Conservation (phyloP, 805 yeast species). For the Suhomyces faveliae region DNA sequence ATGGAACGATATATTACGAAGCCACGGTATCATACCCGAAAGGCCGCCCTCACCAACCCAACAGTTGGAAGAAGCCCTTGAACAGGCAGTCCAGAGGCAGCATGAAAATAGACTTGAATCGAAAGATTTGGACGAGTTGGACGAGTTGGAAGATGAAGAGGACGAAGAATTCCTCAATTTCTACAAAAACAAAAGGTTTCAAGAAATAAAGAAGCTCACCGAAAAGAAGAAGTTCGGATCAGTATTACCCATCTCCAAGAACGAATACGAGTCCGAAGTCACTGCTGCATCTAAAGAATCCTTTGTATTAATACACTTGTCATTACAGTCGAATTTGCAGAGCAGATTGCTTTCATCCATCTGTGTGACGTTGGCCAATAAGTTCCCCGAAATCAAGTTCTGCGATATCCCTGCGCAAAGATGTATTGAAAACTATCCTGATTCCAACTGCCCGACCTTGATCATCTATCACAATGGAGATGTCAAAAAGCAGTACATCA, state of each 20-base stretch:
- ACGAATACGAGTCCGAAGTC: conserved; percentile 83
- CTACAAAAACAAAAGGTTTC: conserved; percentile 74
- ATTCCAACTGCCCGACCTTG: conserved; percentile 85
- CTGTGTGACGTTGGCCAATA: conserved; percentile 57
- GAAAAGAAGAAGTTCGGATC: conserved; percentile 65
- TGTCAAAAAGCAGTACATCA: conserved; percentile 77
- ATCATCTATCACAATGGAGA: conserved; percentile 76
- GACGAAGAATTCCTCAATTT: conserved; percentile 83
- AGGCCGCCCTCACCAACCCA: conserved; percentile 86
- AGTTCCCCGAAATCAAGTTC: conserved; percentile 80
- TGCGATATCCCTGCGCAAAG: conserved; percentile 89
- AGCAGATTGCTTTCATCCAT: conserved; percentile 66
- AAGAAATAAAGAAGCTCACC: conserved; percentile 64
- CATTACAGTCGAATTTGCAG: conserved; percentile 66
- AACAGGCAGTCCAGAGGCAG: conserved; percentile 74
- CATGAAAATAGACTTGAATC: conserved; percentile 81
- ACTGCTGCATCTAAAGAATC: conserved; percentile 70
- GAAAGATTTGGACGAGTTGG: conserved; percentile 76
- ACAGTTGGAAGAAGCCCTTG: conserved; percentile 82
- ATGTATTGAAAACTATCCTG: conserved; percentile 92
- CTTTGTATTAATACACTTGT: conserved; percentile 78
- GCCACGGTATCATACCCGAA: conserved; percentile 89
- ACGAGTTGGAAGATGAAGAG: conserved; percentile 87
- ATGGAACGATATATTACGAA: conserved; percentile 94
- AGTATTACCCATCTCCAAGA: conserved; percentile 76